A percentile compares a stretch with the other conserved stretches of the same genome.
Evolutionary conservation across 1,284 basidiomycete genomes (phyloP).

Genomic region (Microbotryum lychnidis-dioicae): DNA sequence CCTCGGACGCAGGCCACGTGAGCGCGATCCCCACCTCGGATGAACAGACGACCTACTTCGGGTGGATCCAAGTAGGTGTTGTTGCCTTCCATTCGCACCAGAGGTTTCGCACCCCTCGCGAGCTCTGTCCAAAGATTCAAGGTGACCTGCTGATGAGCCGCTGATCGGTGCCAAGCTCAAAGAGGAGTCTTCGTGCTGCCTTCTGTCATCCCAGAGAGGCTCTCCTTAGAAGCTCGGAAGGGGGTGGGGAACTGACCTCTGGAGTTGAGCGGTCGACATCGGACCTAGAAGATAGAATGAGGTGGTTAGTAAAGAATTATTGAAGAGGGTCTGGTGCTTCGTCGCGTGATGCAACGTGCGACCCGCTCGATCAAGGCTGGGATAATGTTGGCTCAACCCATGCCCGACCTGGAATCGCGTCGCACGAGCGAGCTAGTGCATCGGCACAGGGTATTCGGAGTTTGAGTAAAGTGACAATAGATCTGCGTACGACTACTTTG

Average conservation of each 20-base stretch:
- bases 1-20: not conserved
- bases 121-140: conserved; percentile 55
- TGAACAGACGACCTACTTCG: conserved; percentile 1
- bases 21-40: not conserved
- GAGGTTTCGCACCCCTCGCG: conserved; percentile 76
- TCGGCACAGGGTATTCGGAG: not conserved
- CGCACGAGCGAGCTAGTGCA: not conserved
- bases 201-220: not conserved
- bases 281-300: conserved; percentile 6
- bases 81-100: conserved; percentile 87
- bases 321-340: not conserved
- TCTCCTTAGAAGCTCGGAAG: not conserved
- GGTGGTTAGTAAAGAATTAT: conserved; percentile 29
- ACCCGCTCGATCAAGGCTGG: not conserved
- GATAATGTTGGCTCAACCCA: not conserved
- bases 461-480: not conserved
- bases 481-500: conserved; percentile 69
- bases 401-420: not conserved
- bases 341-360: not conserved
- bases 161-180: conserved; percentile 1
- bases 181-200: not conserved
- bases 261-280: conserved; percentile 89
- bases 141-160: not conserved
- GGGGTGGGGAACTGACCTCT: conserved; percentile 52
- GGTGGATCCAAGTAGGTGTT: conserved; percentile 85